Evolutionary conservation across 495 filamentous ascomycete species (phyloP).

Genomic region (Aspergillus wentii): DNA sequence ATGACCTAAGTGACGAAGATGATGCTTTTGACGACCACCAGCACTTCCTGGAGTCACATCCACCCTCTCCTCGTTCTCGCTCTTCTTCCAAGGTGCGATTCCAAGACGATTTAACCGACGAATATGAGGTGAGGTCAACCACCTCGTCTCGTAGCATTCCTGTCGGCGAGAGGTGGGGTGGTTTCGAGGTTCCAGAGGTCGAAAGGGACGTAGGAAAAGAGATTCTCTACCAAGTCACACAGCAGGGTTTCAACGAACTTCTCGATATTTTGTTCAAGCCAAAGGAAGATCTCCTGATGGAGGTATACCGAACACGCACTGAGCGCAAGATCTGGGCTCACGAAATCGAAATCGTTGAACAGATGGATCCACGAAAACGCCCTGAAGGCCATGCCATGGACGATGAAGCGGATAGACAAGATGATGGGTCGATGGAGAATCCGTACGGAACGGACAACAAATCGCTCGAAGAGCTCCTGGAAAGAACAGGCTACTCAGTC

Average conservation of each 20-base stretch:
- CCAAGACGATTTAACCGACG: slow-evolving; percentile 62
- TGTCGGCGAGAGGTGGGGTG: slow-evolving; percentile 71
- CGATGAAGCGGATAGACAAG: slow-evolving; percentile 9
- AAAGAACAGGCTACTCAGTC: slow-evolving; percentile 45
- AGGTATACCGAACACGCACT: slow-evolving; percentile 57
- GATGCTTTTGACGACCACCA: slow-evolving; percentile 30
- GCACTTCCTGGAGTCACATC: slow-evolving; percentile 37
- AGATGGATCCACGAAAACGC: slow-evolving; percentile 17
- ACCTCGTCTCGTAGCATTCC: slow-evolving; percentile 76
- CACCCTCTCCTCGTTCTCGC: slow-evolving; percentile 62
- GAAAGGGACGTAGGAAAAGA: slow-evolving; percentile 83
- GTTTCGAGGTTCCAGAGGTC: slow-evolving; percentile 73
- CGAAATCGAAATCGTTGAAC: slow-evolving; percentile 43
- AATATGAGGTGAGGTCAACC: slow-evolving; percentile 71
- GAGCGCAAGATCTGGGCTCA: slow-evolving; percentile 54
- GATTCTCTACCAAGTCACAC: slow-evolving; percentile 82
- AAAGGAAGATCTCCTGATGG: slow-evolving; percentile 72
- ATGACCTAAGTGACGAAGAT: slow-evolving; percentile 24
- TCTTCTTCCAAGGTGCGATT: slow-evolving; percentile 85
- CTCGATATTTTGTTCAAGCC: slow-evolving; percentile 78
- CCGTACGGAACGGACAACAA: slow-evolving; percentile 10
- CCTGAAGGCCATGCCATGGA: slow-evolving; percentile 8
- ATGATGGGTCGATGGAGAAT: slow-evolving; percentile 19
- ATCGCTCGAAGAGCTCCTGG: slow-evolving; percentile 45
- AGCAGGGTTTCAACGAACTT: slow-evolving; percentile 88